These are phyloP conservation scores for Barbarea vulgaris DNA, from an alignment of 345 rosid genomes.

Conservation along the genomic window DNA sequence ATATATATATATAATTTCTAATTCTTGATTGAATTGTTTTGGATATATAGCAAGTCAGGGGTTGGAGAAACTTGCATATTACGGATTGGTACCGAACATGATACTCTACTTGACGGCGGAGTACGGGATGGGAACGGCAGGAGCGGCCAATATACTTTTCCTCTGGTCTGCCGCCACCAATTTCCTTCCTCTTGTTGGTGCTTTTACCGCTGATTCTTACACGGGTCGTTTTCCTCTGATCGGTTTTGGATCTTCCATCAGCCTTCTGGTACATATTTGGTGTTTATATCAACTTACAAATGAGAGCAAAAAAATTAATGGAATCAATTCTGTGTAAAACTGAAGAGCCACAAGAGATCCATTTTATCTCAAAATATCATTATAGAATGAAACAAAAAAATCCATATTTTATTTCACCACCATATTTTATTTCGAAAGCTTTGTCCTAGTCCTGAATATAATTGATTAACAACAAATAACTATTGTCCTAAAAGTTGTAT, in stretches of 20 bases:
- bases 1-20: background rate
- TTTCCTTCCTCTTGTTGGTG: slow-evolving; percentile 61
- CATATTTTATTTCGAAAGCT: background rate
- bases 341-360: background rate
- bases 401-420: too few species aligned
- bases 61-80: slow-evolving; percentile 61
- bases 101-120: slow-evolving; percentile 57
- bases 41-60: slow-evolving; percentile 64
- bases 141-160: slow-evolving; percentile 51
- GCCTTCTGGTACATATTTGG: slow-evolving; percentile 48
- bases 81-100: slow-evolving; percentile 62
- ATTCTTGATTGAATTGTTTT: background rate
- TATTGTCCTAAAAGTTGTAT: background rate
- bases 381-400: too few species aligned
- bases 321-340: background rate
- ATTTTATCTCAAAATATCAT: too few species aligned
- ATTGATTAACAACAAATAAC: background rate
- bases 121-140: slow-evolving; percentile 51
- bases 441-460: background rate
- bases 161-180: slow-evolving; percentile 61
- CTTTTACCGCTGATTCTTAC: slow-evolving; percentile 68
- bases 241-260: slow-evolving; percentile 50
- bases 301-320: background rate
- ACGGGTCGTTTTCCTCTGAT: slow-evolving; percentile 61
- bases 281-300: background rate